phyloP scores from a whole-genome alignment of 1,284 basidiomycete genomes.

The Afroboletus lepidellus region DNA sequence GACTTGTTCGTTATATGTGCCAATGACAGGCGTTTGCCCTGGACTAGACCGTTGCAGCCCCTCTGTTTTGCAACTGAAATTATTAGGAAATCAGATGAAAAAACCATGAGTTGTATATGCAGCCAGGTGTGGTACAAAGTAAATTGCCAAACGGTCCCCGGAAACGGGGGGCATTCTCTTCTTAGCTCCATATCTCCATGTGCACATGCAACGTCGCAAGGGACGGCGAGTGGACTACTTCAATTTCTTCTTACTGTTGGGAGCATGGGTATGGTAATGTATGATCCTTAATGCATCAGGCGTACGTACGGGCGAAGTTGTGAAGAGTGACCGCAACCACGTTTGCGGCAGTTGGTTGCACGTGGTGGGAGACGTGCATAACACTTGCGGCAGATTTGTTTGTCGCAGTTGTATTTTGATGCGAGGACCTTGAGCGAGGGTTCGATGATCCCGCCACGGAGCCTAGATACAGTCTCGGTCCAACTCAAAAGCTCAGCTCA shows the following conservation, averaged over 20 bases:
- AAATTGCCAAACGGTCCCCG: constrained; percentile 16
- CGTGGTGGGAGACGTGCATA: constrained; percentile 98
- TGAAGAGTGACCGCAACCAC: constrained; percentile 88
- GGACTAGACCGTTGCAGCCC: no score
- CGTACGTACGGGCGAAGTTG: constrained; percentile 88
- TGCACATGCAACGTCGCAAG: not conserved
- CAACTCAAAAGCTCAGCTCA: no score
- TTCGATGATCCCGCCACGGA: constrained; percentile 88
- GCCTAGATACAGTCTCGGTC: constrained; percentile 10
- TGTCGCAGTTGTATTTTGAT: constrained; percentile 96
- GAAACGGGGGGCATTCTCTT: not conserved
- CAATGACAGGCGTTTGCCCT: no score
- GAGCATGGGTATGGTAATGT: not conserved
- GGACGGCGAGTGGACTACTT: constrained; percentile 62
- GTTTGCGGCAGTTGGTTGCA: constrained; percentile 98
- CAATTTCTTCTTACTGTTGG: constrained; percentile 85
- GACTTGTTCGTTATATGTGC: no score
- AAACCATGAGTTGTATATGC: constrained; percentile 19
- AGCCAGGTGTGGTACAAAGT: constrained; percentile 18
- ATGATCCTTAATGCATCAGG: not conserved
- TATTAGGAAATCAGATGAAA: not conserved
- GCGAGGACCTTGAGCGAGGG: constrained; percentile 97
- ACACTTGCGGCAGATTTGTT: constrained; percentile 99
- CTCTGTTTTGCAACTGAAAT: no score
- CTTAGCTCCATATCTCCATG: constrained; percentile 5